Conservation (phyloP, 768 basidiomycete genomes). For the Mycena indigotica region DNA sequence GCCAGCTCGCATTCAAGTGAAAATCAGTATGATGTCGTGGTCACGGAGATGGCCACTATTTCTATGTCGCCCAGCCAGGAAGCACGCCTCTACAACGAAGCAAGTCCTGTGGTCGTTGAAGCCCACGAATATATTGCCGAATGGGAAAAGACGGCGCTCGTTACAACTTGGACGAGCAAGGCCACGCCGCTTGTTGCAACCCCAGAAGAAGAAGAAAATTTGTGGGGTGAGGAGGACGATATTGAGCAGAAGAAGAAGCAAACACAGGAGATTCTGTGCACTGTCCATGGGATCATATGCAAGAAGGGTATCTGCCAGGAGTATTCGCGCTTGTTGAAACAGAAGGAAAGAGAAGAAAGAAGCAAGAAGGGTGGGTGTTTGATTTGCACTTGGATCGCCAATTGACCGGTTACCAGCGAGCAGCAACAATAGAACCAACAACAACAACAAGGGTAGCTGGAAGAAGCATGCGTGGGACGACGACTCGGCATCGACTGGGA, state of each 20-base stretch:
- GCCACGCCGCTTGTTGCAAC: neutral
- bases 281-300: constrained; percentile 33
- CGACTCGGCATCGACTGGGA: constrained; percentile 6
- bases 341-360: constrained; percentile 26
- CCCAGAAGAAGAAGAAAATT: constrained; percentile 10
- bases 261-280: constrained; percentile 28
- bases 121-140: constrained; percentile 25
- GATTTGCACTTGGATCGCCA: neutral
- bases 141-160: constrained; percentile 25
- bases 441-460: constrained; percentile 1
- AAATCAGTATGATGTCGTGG: constrained; percentile 3
- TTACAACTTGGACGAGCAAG: constrained; percentile 2
- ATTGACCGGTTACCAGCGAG: neutral
- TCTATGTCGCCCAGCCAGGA: constrained; percentile 31
- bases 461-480: constrained; percentile 13
- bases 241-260: constrained; percentile 13
- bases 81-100: constrained; percentile 22
- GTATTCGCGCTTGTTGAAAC: constrained; percentile 31
- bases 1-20: constrained; percentile 6
- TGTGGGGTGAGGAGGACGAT: constrained; percentile 30
- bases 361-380: neutral
- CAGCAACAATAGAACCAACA: neutral
- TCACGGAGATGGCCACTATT: constrained; percentile 23
- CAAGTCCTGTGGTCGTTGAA: constrained; percentile 10
- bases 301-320: constrained; percentile 42